A percentile compares a stretch with the other conserved stretches of the same genome.
Evolutionary conservation across 139 green algal genomes (phyloP).

Genomic region (Penium margaritaceum): DNA sequence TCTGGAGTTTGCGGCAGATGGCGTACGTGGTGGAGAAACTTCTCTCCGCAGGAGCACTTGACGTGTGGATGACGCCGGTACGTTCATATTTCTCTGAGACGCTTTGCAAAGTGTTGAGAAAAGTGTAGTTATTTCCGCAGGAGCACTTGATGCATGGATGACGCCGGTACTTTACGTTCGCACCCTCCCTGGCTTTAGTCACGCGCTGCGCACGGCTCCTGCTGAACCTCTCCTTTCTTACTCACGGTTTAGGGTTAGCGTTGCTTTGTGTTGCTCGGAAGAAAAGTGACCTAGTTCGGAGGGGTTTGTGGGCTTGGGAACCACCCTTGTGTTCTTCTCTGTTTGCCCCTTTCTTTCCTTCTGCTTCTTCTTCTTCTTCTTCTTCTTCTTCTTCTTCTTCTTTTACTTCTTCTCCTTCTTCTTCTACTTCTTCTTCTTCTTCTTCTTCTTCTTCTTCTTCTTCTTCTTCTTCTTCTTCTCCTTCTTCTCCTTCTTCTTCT

Average conservation of each 20-base stretch:
- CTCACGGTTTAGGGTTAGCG: too few species aligned
- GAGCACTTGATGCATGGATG: too few species aligned
- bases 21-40: conserved; percentile 18
- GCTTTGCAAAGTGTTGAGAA: too few species aligned
- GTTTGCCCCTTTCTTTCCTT: neutral
- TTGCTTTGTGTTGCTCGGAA: too few species aligned
- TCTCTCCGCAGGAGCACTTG: neutral
- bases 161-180: too few species aligned
- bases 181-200: too few species aligned
- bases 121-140: too few species aligned
- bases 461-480: neutral
- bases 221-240: too few species aligned
- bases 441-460: neutral
- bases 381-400: neutral
- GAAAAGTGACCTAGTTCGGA: too few species aligned
- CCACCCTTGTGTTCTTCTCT: neutral
- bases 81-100: too few species aligned
- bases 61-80: conserved; percentile 19
- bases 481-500: neutral
- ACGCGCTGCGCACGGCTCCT: too few species aligned
- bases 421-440: neutral
- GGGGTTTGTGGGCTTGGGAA: neutral
- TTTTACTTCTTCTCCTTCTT: neutral
- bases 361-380: too few species aligned
- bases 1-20: conserved; percentile 3